Percentiles rank a stretch among this genome's conserved stretches.
Evolutionary conservation across 495 filamentous ascomycete genomes (phyloP).

Genomic region (Penicillium paxilli): DNA sequence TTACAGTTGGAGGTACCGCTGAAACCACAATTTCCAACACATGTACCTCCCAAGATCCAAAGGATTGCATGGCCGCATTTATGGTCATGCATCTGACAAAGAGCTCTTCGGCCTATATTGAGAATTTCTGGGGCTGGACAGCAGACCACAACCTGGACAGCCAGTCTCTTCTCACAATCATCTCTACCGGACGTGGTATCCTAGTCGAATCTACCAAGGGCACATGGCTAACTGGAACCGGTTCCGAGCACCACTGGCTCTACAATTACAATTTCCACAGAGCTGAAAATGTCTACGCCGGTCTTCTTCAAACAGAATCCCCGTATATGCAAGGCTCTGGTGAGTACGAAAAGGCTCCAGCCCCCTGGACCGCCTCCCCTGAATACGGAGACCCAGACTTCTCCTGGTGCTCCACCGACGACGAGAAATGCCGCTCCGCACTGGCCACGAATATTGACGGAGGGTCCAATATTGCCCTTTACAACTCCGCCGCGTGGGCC

Average conservation of each 20-base stretch:
- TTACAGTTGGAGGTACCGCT: slow-evolving; percentile 52
- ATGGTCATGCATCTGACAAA: slow-evolving; percentile 52
- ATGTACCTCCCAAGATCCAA: slow-evolving; percentile 41
- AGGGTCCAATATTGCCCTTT: slow-evolving; percentile 52
- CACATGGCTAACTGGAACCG: slow-evolving; percentile 44
- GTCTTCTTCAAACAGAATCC: slow-evolving; percentile 44
- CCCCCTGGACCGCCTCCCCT: slow-evolving; percentile 38
- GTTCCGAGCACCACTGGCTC: slow-evolving; percentile 50
- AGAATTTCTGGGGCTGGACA: slow-evolving; percentile 65
- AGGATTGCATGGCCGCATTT: slow-evolving; percentile 49
- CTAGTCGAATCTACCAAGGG: slow-evolving; percentile 47
- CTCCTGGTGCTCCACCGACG: slow-evolving; percentile 31
- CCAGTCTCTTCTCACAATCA: slow-evolving; percentile 29
- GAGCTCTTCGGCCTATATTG: slow-evolving; percentile 54
- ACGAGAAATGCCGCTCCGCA: slow-evolving; percentile 42
- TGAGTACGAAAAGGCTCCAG: slow-evolving; percentile 34
- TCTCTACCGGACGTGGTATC: slow-evolving; percentile 52
- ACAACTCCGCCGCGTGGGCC: slow-evolving; percentile 54
- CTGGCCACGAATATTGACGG: slow-evolving; percentile 36
- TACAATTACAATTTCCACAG: slow-evolving; percentile 53
- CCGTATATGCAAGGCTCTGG: slow-evolving; percentile 48
- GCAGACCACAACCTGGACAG: slow-evolving; percentile 56
- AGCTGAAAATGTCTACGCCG: slow-evolving; percentile 47
- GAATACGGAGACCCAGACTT: slow-evolving; percentile 47
- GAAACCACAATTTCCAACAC: slow-evolving; percentile 34